Evolutionary conservation across 73 alveolate genomes (phyloP).

Genomic region (Tetrahymena borealis): DNA sequence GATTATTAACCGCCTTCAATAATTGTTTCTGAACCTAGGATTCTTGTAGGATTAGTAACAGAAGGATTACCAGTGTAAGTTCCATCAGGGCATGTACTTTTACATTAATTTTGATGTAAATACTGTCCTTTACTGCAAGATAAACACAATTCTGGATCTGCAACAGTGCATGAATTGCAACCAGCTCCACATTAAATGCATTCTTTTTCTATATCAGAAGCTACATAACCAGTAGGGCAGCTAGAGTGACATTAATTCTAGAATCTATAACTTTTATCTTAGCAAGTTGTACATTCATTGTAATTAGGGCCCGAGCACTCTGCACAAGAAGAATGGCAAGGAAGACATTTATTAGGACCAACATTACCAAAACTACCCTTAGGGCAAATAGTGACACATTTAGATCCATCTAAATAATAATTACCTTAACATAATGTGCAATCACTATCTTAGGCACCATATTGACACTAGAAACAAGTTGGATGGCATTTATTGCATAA

Average conservation of each 20-base stretch:
- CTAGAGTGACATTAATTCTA: not conserved
- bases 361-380: not conserved
- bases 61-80: not conserved
- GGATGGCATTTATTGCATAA: not conserved
- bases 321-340: not conserved
- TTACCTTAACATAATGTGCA: not conserved
- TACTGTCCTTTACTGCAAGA: not conserved
- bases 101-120: not conserved
- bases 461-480: not conserved
- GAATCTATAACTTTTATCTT: not conserved
- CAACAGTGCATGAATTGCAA: not conserved
- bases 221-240: not conserved
- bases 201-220: not conserved
- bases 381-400: not conserved
- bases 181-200: not conserved
- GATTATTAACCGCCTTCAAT: not conserved
- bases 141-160: not conserved
- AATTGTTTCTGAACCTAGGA: not conserved
- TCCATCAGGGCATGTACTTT: not conserved
- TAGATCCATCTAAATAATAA: not conserved
- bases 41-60: not conserved
- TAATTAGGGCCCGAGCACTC: not conserved
- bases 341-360: not conserved
- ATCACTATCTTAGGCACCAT: not conserved
- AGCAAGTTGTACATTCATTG: not conserved